phyloP scores from a whole-genome alignment of 1,284 basidiomycete species.

The Irpex rosettiformis region DNA sequence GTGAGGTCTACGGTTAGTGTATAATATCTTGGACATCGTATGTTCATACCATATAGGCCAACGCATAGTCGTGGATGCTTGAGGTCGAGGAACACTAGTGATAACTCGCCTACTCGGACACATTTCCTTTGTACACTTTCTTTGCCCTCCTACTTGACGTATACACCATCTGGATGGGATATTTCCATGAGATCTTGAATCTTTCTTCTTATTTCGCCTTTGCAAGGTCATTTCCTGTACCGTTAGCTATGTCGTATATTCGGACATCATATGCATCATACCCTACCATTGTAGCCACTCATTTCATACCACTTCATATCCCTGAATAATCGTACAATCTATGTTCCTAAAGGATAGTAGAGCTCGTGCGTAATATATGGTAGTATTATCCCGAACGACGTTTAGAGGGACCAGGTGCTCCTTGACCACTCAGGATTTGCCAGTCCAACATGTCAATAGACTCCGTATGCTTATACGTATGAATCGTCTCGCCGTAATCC shows the following conservation, averaged over 20 bases:
- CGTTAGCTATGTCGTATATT: not conserved
- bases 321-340: not conserved
- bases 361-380: not conserved
- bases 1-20: too few species aligned
- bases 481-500: slow-evolving; percentile 76
- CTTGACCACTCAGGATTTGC: slow-evolving; percentile 2
- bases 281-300: not conserved
- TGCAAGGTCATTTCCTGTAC: not conserved
- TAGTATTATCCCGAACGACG: not conserved
- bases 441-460: slow-evolving; percentile 1
- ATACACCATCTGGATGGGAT: too few species aligned
- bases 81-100: too few species aligned
- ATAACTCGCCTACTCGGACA: too few species aligned
- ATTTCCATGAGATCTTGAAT: too few species aligned
- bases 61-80: too few species aligned
- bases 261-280: not conserved
- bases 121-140: too few species aligned
- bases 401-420: not conserved
- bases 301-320: not conserved
- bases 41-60: too few species aligned
- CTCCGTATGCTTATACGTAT: slow-evolving; percentile 9
- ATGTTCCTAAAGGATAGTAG: not conserved
- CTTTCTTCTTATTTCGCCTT: not conserved
- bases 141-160: not conserved
- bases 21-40: too few species aligned